Percentiles rank a stretch among this genome's conserved stretches.
These are phyloP conservation scores for Mycena capillaripes DNA, from an alignment of 768 basidiomycete species.

Conservation along the genomic window DNA sequence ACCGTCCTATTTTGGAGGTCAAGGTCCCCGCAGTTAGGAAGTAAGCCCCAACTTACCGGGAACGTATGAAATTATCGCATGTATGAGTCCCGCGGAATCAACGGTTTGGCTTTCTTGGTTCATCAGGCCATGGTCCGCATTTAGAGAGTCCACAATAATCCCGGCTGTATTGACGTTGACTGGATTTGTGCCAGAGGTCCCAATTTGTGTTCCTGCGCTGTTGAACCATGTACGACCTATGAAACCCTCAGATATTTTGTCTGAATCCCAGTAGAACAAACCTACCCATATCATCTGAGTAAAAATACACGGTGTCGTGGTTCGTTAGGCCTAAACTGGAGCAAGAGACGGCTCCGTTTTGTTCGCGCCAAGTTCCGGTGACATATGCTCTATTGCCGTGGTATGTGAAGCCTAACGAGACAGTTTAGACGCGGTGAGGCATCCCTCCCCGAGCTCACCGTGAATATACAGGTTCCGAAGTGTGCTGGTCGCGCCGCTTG, in stretches of 20 bases:
- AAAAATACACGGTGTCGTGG: slow-evolving; percentile 63
- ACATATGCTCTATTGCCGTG: slow-evolving; percentile 53
- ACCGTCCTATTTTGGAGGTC: slow-evolving; percentile 51
- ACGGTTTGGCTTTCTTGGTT: slow-evolving; percentile 66
- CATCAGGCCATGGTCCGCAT: slow-evolving; percentile 66
- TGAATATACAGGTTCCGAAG: slow-evolving; percentile 64
- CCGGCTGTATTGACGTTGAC: slow-evolving; percentile 59
- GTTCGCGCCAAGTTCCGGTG: slow-evolving; percentile 64
- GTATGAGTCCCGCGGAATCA: slow-evolving; percentile 60
- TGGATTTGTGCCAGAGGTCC: slow-evolving; percentile 57
- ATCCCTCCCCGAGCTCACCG: slow-evolving; percentile 36
- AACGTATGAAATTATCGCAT: slow-evolving; percentile 63
- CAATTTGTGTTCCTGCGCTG: slow-evolving; percentile 53
- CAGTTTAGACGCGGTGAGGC: neutral
- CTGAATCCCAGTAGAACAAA: neutral
- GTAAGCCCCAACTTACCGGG: slow-evolving; percentile 48
- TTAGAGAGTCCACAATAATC: slow-evolving; percentile 58
- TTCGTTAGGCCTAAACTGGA: slow-evolving; percentile 60
- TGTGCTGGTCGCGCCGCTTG: slow-evolving; percentile 55
- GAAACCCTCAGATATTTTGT: neutral
- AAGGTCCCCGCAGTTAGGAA: neutral
- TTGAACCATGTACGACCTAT: slow-evolving; percentile 62
- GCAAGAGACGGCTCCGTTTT: slow-evolving; percentile 57
- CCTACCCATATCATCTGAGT: slow-evolving; percentile 61
- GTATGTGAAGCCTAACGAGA: slow-evolving; percentile 53